phyloP scores from a whole-genome alignment of 2,329 filamentous ascomycete genomes.

The Ophiostoma triangulosporum region DNA sequence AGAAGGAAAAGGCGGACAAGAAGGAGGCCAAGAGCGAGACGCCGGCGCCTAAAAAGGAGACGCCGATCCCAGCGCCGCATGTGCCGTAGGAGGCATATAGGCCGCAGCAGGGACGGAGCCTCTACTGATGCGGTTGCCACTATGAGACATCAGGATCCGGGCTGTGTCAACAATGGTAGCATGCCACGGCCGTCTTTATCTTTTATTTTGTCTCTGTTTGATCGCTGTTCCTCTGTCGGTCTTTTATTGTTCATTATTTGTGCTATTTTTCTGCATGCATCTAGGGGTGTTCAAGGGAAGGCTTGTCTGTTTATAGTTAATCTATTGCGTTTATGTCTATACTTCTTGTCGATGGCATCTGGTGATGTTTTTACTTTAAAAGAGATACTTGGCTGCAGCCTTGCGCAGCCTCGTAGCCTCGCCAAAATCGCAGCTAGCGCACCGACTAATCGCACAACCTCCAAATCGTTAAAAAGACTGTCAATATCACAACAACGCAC shows the following conservation, averaged over 20 bases:
- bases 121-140: too few relatives aligned
- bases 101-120: not conserved
- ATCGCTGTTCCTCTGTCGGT: not conserved
- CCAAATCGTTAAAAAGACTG: too few relatives aligned
- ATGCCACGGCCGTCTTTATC: too few relatives aligned
- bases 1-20: constrained; percentile 10
- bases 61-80: constrained; percentile 13
- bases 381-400: too few relatives aligned
- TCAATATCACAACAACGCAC: not conserved
- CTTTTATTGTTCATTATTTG: not conserved
- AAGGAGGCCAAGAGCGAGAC: constrained; percentile 9
- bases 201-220: not conserved
- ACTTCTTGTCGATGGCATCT: not conserved
- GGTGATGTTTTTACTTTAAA: too few relatives aligned
- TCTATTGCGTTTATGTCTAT: not conserved
- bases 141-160: too few relatives aligned
- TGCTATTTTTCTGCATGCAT: not conserved
- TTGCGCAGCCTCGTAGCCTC: not conserved
- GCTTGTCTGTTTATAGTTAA: not conserved
- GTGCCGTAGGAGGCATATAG: not conserved
- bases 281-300: not conserved
- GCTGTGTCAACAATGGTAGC: too few relatives aligned
- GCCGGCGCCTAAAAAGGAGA: constrained; percentile 10
- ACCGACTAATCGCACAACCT: not conserved
- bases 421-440: not conserved